Percentiles rank a stretch among this genome's conserved stretches.
phyloP scores from a whole-genome alignment of 768 basidiomycete genomes.

The Tricholoma flavovirens region DNA sequence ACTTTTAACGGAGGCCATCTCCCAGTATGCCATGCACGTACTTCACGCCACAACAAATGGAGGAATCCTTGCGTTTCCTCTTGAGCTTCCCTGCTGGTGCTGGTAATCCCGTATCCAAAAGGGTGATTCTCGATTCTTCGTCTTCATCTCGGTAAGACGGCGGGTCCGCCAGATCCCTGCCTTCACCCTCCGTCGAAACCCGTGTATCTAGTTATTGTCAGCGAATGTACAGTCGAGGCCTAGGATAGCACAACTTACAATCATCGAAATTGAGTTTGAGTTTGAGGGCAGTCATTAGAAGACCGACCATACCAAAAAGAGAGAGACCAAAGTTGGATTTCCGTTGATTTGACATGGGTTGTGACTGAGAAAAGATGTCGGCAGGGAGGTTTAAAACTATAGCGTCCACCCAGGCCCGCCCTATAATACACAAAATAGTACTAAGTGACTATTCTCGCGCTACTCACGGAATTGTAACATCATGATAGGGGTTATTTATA shows the following conservation, averaged over 20 bases:
- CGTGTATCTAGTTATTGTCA: constrained; percentile 31
- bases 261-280: constrained; percentile 42
- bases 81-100: constrained; percentile 19
- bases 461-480: background rate
- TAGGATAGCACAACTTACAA: constrained; percentile 32
- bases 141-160: constrained; percentile 16
- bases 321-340: constrained; percentile 16
- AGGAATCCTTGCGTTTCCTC: constrained; percentile 33
- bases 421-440: no score
- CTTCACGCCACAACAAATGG: constrained; percentile 39
- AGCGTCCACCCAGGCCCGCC: no score
- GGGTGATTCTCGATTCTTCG: constrained; percentile 26
- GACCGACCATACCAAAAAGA: constrained; percentile 40
- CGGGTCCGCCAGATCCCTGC: constrained; percentile 23
- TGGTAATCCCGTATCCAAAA: constrained; percentile 27
- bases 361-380: background rate
- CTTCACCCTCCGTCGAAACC: constrained; percentile 38
- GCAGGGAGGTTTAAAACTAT: background rate
- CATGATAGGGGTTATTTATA: no score
- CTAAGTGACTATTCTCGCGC: background rate
- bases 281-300: constrained; percentile 40
- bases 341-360: constrained; percentile 11
- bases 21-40: background rate
- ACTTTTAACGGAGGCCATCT: background rate
- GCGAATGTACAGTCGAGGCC: background rate